These are phyloP conservation scores for Metschnikowia picachoensis DNA, from an alignment of 805 yeast genomes.

Conservation along the genomic window DNA sequence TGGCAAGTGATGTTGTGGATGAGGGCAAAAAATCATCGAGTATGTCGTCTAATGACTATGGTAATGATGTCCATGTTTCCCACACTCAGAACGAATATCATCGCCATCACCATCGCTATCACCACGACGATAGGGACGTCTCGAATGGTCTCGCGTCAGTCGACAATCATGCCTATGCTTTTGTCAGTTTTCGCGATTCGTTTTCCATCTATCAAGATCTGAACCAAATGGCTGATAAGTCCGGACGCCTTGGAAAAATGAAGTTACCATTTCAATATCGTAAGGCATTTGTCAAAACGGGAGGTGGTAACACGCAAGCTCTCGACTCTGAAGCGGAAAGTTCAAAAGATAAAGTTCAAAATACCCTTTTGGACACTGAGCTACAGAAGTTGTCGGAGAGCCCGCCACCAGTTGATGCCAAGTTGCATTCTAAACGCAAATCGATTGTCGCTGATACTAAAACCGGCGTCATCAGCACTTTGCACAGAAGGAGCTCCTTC, in stretches of 20 bases:
- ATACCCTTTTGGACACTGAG: constrained; percentile 10
- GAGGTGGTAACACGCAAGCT: not conserved
- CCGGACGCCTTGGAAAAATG: constrained; percentile 35
- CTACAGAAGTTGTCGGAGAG: constrained; percentile 7
- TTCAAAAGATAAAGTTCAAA: not conserved
- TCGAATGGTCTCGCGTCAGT: not conserved
- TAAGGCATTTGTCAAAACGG: constrained; percentile 6
- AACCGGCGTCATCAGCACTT: not conserved
- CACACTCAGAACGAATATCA: not conserved
- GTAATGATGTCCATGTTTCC: too few relatives aligned
- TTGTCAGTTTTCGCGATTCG: constrained; percentile 34
- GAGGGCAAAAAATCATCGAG: not conserved
- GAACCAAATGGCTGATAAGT: constrained; percentile 20
- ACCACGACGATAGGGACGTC: constrained; percentile 1
- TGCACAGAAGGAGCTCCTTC: constrained; percentile 34
- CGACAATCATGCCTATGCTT: constrained; percentile 20
- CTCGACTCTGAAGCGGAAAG: not conserved
- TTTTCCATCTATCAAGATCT: constrained; percentile 17
- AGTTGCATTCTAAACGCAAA: not conserved
- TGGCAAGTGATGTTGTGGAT: not conserved
- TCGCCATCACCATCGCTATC: constrained; percentile 10
- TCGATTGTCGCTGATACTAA: not conserved
- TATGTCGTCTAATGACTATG: not conserved
- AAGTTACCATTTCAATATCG: constrained; percentile 31
- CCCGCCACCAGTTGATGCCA: not conserved